Conservation (phyloP, 208 protist species). For the Histomonas meleagridis region DNA sequence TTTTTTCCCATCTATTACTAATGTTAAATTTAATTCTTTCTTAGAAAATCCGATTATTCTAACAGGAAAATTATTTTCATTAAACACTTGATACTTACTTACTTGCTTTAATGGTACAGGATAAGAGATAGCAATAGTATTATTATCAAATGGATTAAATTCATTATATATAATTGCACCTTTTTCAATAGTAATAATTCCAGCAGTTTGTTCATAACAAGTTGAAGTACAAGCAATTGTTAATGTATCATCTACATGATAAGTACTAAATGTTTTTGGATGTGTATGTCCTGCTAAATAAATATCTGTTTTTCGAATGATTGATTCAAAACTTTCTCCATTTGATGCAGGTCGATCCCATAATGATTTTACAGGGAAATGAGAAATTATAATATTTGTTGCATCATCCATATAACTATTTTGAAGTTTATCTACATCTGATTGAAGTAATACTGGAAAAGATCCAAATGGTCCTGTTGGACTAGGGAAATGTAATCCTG, state of each 20-base stretch:
- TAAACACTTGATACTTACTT: neutral
- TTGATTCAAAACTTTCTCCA: neutral
- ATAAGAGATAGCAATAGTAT: neutral
- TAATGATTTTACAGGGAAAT: neutral
- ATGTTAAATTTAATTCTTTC: neutral
- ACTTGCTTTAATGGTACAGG: neutral
- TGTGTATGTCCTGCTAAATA: neutral
- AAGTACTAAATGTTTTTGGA: neutral
- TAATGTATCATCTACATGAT: neutral
- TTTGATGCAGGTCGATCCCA: too few relatives aligned
- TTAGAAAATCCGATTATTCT: neutral
- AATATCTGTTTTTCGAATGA: neutral
- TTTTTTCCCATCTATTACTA: neutral
- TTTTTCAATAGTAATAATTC: neutral
- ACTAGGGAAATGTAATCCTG: neutral
- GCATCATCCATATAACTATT: neutral
- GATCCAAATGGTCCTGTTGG: neutral
- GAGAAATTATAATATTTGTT: neutral
- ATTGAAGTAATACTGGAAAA: neutral
- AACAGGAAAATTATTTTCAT: neutral
- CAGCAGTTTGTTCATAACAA: neutral
- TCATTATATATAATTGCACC: neutral
- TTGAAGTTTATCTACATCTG: neutral
- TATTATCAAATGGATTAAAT: neutral
- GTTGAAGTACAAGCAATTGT: neutral